These are phyloP conservation scores for Diaporthe velutina DNA, from an alignment of 2,329 filamentous ascomycete species.

Conservation along the genomic window DNA sequence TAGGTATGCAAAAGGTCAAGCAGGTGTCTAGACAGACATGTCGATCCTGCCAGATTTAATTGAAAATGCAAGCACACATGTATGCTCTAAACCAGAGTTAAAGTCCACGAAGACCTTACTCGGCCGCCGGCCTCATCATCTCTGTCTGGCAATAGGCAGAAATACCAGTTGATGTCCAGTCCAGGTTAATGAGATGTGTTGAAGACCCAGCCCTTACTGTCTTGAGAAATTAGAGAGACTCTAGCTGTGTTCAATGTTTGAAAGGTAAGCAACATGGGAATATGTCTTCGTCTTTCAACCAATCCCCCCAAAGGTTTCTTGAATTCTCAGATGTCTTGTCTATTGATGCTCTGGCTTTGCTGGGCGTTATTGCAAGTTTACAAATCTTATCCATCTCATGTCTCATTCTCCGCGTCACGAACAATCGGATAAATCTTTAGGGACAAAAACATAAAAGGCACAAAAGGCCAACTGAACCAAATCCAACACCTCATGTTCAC, in stretches of 20 bases:
- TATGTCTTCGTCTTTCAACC: no score
- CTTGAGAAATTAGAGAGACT: background rate
- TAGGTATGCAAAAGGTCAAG: no score
- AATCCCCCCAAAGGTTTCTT: background rate
- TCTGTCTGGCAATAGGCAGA: background rate
- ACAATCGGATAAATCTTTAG: background rate
- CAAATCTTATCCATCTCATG: background rate
- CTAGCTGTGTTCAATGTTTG: background rate
- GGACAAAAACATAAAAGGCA: background rate
- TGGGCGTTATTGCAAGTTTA: background rate
- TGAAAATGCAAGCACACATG: no score
- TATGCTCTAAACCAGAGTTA: background rate
- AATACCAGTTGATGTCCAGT: no score
- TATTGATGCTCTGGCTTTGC: background rate
- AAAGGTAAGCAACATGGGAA: background rate
- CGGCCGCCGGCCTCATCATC: background rate
- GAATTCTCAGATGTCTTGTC: background rate
- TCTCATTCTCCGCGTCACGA: background rate
- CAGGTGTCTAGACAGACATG: no score
- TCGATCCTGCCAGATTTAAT: no score
- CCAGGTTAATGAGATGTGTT: background rate
- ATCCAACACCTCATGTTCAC: background rate
- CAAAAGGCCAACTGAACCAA: background rate
- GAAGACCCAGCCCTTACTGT: background rate
- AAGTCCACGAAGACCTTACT: background rate